Evolutionary conservation across 2,329 filamentous ascomycete species (phyloP), one percentile per base, ranked within the genome.

Genomic region (Neofusicoccum umdonicola): DNA sequence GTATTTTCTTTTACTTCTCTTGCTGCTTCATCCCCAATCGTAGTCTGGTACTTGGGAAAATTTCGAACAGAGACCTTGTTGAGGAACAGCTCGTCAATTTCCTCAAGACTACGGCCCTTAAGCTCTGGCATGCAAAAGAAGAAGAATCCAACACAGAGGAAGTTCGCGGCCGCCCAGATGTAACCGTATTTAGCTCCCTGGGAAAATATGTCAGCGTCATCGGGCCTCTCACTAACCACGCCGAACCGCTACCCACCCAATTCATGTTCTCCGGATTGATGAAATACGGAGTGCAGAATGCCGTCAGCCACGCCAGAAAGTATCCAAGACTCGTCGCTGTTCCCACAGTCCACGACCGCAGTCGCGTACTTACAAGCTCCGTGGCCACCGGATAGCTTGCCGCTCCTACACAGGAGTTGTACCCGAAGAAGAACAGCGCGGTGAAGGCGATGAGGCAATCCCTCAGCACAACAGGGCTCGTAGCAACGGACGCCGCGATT

Each of bases 101-200:
- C 72, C 51, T 74, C 72, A 0, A 74, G 54, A 2, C 67, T 69
- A 15, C 71, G 60, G n/a, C 67, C 69, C 37, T 74, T 72, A 31
- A 72, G 72, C 68, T 85, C 85, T 0, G 85, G 86, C 68, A 89
- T 84, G 75, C 87, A 88, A 71, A 87, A 82, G 22, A 87, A 79
- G 37, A 82, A 70, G 56, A 89, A 79, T 1, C 82, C 71, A 12
- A 83, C 70, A 54, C 45, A 50, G 22, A 62, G 58, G 58, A 62
- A 50, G 13, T 50, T 50, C 2, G 47, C 19, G 3, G 45, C 44
- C 6, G 58, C 58, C 72, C 72, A 3, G 69, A 75, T 17, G 5
- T 60, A 60, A 12, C 56, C 56, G 34, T 60, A 60, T 22, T 60
- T 60, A 8, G 56, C 56, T 1, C 56, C 56, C 56, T 60, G n/a